Evolutionary conservation across 139 green algal genomes (phyloP).

Genomic region (Micractinium sp.): DNA sequence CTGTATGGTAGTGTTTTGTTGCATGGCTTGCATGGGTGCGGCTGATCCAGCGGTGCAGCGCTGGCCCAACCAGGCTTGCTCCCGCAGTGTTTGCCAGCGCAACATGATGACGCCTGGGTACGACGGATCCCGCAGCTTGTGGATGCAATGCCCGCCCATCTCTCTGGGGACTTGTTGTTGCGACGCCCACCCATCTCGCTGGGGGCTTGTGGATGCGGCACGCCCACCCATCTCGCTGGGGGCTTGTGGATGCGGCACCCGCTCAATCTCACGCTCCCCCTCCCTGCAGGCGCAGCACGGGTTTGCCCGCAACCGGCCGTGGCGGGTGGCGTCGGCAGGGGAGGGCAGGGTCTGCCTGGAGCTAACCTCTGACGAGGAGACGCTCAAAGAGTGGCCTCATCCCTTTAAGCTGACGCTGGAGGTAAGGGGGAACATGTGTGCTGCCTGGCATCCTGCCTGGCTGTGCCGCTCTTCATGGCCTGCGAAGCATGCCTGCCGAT

Average conservation of each 20-base stretch:
- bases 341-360: constrained; percentile 36
- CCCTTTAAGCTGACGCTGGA: constrained; percentile 55
- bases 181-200: neutral
- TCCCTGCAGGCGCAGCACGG: constrained; percentile 70
- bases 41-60: too few species aligned
- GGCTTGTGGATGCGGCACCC: neutral
- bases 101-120: too few species aligned
- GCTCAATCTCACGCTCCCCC: too few species aligned
- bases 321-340: constrained; percentile 44
- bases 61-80: too few species aligned
- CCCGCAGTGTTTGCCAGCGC: too few species aligned
- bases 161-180: neutral
- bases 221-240: neutral
- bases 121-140: neutral
- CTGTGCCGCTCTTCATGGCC: too few species aligned
- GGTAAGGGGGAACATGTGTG: constrained; percentile 34
- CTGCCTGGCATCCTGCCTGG: neutral
- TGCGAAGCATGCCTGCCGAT: neutral
- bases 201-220: neutral
- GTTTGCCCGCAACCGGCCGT: constrained; percentile 84
- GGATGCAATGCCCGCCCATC: neutral
- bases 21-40: too few species aligned
- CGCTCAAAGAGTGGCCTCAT: constrained; percentile 47
- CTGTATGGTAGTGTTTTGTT: too few species aligned
- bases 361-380: constrained; percentile 24